Conservation (phyloP, 345 rosid genomes). For the Populus pruinosa region DNA sequence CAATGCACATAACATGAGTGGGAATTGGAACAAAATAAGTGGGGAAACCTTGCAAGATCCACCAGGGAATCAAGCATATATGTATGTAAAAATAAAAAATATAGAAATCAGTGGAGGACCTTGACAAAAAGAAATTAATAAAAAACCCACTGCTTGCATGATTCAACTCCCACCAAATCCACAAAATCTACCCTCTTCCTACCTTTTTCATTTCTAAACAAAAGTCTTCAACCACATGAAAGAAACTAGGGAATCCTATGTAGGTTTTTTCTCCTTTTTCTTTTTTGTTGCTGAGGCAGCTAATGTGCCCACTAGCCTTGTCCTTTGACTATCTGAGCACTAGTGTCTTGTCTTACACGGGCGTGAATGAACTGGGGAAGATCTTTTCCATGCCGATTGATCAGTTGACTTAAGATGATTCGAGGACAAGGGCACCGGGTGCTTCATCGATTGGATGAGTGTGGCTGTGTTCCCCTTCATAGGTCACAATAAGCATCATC, state of each 20-base stretch:
- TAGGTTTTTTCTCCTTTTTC: not conserved
- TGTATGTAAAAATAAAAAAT: constrained; percentile 4
- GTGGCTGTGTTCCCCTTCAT: constrained; percentile 86
- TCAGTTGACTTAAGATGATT: constrained; percentile 44
- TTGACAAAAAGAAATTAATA: not conserved
- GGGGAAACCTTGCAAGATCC: constrained; percentile 35
- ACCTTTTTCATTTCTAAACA: not conserved
- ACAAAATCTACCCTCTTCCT: constrained; percentile 19
- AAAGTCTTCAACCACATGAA: constrained; percentile 21
- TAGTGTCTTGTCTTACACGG: not conserved
- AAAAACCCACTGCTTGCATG: constrained; percentile 34
- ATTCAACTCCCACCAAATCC: constrained; percentile 53
- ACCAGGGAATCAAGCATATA: constrained; percentile 9
- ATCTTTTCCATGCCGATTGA: constrained; percentile 6
- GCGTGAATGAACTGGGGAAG: not conserved
- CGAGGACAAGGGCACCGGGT: constrained; percentile 44
- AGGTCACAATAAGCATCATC: constrained; percentile 74
- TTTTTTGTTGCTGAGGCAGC: constrained; percentile 12
- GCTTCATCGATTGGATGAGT: constrained; percentile 28
- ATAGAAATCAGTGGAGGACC: constrained; percentile 10
- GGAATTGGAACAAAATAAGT: constrained; percentile 27
- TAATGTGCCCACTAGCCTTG: constrained; percentile 15
- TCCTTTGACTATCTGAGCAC: constrained; percentile 25
- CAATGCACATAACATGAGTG: constrained; percentile 16
- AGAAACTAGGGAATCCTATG: constrained; percentile 37